These are phyloP conservation scores for Heliamphora pulchella DNA, from an alignment of 179 eudicot species.

Conservation along the genomic window DNA sequence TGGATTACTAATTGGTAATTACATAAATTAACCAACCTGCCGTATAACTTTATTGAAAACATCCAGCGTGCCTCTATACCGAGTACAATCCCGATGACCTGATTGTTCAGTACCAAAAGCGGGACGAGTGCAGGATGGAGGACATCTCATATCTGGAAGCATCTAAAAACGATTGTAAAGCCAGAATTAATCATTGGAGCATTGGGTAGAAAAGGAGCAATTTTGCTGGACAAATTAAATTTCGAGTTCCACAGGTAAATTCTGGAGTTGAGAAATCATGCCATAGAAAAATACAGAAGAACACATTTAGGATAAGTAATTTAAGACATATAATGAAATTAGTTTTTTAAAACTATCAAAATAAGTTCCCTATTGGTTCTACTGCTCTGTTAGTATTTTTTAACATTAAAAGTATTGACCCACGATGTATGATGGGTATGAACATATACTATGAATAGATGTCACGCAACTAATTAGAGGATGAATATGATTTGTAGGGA, in stretches of 20 bases:
- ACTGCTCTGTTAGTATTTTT: background rate
- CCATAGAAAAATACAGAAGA: background rate
- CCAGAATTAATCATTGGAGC: slow-evolving; percentile 14
- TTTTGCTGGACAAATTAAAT: slow-evolving; percentile 12
- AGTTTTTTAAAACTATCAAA: background rate
- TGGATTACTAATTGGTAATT: background rate
- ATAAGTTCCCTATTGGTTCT: background rate
- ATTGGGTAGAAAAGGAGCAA: background rate
- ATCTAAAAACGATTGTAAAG: slow-evolving; percentile 36
- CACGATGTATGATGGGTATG: background rate
- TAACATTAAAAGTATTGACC: background rate
- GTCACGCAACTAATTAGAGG: background rate
- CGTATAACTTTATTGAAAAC: slow-evolving; percentile 61
- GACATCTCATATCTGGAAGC: slow-evolving; percentile 43
- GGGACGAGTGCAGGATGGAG: slow-evolving; percentile 33
- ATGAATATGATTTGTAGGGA: background rate
- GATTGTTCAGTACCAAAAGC: slow-evolving; percentile 34
- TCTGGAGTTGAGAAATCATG: background rate
- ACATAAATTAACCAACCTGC: slow-evolving; percentile 45
- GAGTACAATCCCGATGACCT: slow-evolving; percentile 43
- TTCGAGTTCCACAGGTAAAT: background rate
- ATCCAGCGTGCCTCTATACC: slow-evolving; percentile 74
- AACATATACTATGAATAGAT: background rate
- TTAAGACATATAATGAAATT: background rate
- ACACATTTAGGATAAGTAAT: background rate